Percentiles rank a stretch among this genome's conserved stretches.
phyloP scores from a whole-genome alignment of 371 early-diverging fungal genomes.

The Mucor circinelloides region DNA sequence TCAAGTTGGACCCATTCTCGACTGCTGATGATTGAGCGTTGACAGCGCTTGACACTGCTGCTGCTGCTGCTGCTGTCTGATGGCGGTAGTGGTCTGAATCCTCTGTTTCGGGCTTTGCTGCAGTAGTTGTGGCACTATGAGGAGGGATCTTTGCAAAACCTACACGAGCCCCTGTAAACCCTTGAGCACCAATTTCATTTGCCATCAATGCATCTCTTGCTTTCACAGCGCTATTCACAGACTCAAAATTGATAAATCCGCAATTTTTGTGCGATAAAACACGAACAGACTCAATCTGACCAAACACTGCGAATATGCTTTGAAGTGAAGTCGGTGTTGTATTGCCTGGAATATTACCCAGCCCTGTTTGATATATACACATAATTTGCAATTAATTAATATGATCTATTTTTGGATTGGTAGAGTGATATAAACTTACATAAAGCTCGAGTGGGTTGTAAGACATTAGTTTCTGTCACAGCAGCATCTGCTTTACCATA shows the following conservation, averaged over 20 bases:
- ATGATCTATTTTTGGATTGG: neutral
- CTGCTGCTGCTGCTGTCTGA: neutral
- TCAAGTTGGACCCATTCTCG: conserved; percentile 17
- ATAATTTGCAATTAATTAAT: conserved; percentile 6
- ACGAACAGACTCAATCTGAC: conserved; percentile 91
- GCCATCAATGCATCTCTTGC: conserved; percentile 89
- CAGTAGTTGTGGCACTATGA: neutral
- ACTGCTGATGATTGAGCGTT: neutral
- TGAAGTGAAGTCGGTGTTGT: conserved; percentile 79
- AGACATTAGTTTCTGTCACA: conserved; percentile 33
- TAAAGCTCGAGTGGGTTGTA: conserved; percentile 53
- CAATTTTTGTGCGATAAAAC: conserved; percentile 96
- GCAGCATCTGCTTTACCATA: conserved; percentile 89
- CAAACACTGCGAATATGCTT: conserved; percentile 80
- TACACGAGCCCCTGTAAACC: conserved; percentile 77
- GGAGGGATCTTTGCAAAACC: conserved; percentile 92
- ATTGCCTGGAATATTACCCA: conserved; percentile 90
- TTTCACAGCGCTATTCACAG: conserved; percentile 83
- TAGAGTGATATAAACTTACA: conserved; percentile 33
- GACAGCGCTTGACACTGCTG: neutral
- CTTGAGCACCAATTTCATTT: conserved; percentile 78
- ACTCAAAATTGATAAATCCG: conserved; percentile 95
- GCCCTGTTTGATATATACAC: conserved; percentile 57
- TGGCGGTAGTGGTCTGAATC: neutral
- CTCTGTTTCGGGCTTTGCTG: conserved; percentile 3